Evolutionary conservation across 106 monocot genomes (phyloP).

Genomic region (Amphibolis antarctica): DNA sequence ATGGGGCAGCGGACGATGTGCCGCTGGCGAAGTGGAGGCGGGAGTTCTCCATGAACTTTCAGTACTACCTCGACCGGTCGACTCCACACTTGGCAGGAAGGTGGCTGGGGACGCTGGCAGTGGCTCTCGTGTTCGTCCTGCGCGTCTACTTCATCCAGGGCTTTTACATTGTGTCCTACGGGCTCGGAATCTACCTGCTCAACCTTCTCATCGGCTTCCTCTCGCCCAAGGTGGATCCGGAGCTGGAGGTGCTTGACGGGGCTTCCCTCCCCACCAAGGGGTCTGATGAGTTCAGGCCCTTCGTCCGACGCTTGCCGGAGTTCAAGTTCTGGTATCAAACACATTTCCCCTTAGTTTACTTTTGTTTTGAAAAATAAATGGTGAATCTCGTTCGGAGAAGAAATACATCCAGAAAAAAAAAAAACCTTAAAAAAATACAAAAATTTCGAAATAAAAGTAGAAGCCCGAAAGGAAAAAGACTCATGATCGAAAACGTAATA

Average conservation of each 20-base stretch:
- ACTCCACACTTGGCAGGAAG: slow-evolving; percentile 41
- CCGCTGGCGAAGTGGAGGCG: slow-evolving; percentile 47
- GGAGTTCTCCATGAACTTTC: slow-evolving; percentile 51
- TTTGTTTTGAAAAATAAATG: too few species aligned
- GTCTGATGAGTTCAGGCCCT: slow-evolving; percentile 83
- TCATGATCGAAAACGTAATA: too few species aligned
- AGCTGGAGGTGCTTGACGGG: slow-evolving; percentile 45
- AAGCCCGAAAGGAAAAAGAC: too few species aligned
- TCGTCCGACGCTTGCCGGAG: slow-evolving; percentile 69
- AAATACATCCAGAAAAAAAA: too few species aligned
- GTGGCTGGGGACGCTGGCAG: slow-evolving; percentile 47
- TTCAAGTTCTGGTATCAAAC: slow-evolving; percentile 68
- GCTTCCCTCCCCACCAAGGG: slow-evolving; percentile 55
- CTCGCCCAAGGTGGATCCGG: slow-evolving; percentile 78
- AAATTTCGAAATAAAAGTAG: too few species aligned
- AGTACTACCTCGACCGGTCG: slow-evolving; percentile 55
- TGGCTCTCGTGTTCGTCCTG: slow-evolving; percentile 36
- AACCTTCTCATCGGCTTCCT: slow-evolving; percentile 56
- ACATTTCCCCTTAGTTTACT: neutral
- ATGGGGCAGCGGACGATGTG: neutral
- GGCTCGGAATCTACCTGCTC: slow-evolving; percentile 47
- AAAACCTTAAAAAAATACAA: too few species aligned
- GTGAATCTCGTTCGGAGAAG: too few species aligned
- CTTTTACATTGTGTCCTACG: slow-evolving; percentile 72
- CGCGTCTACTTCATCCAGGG: slow-evolving; percentile 70